Percentiles rank a stretch among this genome's conserved stretches.
Evolutionary conservation across 1,284 basidiomycete genomes (phyloP).

Genomic region (Microbotryum intermedium): DNA sequence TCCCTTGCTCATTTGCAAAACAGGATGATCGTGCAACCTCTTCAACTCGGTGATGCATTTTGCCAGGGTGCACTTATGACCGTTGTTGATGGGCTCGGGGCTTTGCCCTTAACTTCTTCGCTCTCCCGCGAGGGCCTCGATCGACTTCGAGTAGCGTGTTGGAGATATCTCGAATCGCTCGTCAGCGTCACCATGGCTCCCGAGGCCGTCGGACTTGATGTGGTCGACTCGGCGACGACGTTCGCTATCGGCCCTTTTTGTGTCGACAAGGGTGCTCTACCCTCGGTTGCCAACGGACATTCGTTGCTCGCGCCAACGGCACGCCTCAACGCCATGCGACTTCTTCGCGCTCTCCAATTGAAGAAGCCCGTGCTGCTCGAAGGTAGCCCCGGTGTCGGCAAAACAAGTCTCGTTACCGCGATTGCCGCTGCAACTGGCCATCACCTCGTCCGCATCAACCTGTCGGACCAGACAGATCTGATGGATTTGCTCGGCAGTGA

Average conservation of each 20-base stretch:
- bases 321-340: slow-evolving; percentile 76
- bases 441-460: slow-evolving; percentile 85
- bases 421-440: slow-evolving; percentile 74
- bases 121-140: slow-evolving; percentile 25
- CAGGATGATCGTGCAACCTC: not conserved
- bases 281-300: slow-evolving; percentile 47
- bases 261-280: slow-evolving; percentile 53
- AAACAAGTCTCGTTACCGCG: slow-evolving; percentile 87
- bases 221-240: slow-evolving; percentile 27
- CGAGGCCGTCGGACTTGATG: slow-evolving; percentile 21
- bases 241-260: slow-evolving; percentile 69
- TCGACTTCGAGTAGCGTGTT: slow-evolving; percentile 14
- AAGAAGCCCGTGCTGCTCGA: slow-evolving; percentile 88
- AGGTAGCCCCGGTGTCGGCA: slow-evolving; percentile 98
- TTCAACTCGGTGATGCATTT: slow-evolving; percentile 34
- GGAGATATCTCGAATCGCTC: slow-evolving; percentile 19
- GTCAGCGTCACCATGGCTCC: slow-evolving; percentile 17
- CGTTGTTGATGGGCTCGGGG: slow-evolving; percentile 41
- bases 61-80: slow-evolving; percentile 42
- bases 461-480: slow-evolving; percentile 97
- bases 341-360: slow-evolving; percentile 83
- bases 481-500: slow-evolving; percentile 96
- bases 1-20: not conserved
- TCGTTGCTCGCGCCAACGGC: slow-evolving; percentile 84
- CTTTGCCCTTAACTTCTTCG: slow-evolving; percentile 29